Conservation (phyloP, 169 alveolate genomes). For the Eimeria acervulina region DNA sequence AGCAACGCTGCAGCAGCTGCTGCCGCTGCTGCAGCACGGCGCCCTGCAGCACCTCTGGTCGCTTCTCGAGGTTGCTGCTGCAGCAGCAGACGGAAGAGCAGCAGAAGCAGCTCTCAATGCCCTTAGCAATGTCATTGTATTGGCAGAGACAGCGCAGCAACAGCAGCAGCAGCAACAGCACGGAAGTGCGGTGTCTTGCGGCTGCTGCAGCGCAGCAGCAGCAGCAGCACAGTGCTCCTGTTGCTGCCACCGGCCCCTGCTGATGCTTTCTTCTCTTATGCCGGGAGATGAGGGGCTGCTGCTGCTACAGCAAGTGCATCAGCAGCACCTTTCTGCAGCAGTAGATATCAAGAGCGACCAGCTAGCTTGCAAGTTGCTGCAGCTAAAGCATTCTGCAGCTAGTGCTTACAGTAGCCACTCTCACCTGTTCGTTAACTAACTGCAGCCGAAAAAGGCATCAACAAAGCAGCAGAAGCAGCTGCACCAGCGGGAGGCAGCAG, state of each 20-base stretch:
- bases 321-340: constrained; percentile 59
- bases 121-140: background rate
- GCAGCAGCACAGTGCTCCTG: constrained; percentile 42
- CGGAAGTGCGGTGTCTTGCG: background rate
- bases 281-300: constrained; percentile 67
- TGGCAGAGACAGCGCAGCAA: constrained; percentile 39
- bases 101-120: constrained; percentile 48
- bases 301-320: constrained; percentile 59
- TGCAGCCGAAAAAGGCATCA: too few species aligned
- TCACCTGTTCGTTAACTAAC: constrained; percentile 37
- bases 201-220: background rate
- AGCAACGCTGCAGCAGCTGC: constrained; percentile 57
- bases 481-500: too few species aligned
- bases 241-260: constrained; percentile 59
- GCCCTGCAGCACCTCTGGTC: background rate
- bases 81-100: constrained; percentile 63
- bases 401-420: background rate
- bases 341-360: constrained; percentile 36
- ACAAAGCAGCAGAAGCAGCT: too few species aligned
- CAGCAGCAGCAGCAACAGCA: too few species aligned
- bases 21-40: constrained; percentile 32
- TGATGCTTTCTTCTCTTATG: constrained; percentile 32
- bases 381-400: background rate
- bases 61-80: constrained; percentile 38
- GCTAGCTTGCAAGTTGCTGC: constrained; percentile 52